Conservation (phyloP, 2,329 filamentous ascomycete genomes). For the Penicillium hordei region DNA sequence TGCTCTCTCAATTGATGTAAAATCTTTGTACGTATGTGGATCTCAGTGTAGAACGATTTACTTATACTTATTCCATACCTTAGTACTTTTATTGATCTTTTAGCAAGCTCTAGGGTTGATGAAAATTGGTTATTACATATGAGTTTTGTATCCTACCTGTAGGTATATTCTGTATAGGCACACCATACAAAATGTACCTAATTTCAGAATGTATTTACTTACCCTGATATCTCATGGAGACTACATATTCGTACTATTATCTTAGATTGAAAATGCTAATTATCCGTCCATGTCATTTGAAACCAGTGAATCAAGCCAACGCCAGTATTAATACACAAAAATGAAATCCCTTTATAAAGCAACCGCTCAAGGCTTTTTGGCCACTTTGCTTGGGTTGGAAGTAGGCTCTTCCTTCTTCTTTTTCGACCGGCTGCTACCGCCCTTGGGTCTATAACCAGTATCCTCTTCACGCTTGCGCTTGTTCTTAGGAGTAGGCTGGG, state of each 20-base stretch:
- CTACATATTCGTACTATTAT: neutral
- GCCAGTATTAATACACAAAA: constrained; percentile 20
- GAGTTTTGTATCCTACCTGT: too few relatives aligned
- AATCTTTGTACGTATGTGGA: too few relatives aligned
- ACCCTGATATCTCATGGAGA: neutral
- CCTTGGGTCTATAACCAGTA: constrained; percentile 48
- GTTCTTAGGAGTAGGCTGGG: constrained; percentile 38
- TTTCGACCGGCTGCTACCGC: constrained; percentile 42
- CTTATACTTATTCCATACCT: too few relatives aligned
- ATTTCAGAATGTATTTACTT: too few relatives aligned
- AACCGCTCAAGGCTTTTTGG: constrained; percentile 30
- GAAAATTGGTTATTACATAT: too few relatives aligned
- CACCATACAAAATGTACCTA: too few relatives aligned
- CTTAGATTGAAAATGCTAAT: neutral
- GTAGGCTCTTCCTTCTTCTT: constrained; percentile 45
- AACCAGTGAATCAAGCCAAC: constrained; percentile 3
- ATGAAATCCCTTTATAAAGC: neutral
- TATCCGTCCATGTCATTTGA: neutral
- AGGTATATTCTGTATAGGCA: too few relatives aligned
- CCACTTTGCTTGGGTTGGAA: constrained; percentile 31
- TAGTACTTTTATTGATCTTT: too few relatives aligned
- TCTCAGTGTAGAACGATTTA: too few relatives aligned
- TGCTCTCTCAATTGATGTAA: too few relatives aligned
- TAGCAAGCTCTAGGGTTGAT: too few relatives aligned
- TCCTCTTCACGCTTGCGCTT: constrained; percentile 53